Evolutionary conservation across 139 green algal genomes (phyloP).

Genomic region (Astrephomene gubernaculifera): DNA sequence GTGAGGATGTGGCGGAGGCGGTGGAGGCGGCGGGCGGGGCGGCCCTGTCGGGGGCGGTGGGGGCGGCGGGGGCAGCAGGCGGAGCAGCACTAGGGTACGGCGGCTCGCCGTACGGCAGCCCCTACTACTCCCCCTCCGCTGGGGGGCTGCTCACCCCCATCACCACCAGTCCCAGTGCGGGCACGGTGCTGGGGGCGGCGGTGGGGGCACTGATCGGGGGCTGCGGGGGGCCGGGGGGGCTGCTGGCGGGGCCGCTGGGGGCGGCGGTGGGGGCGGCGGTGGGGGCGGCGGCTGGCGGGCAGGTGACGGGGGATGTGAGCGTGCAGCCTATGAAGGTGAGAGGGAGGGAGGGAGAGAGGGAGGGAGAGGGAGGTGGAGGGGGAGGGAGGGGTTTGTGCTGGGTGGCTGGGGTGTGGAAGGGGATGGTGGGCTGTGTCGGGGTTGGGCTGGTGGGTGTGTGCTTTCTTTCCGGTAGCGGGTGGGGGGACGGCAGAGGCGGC

Average conservation of each 20-base stretch:
- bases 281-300: conserved; percentile 34
- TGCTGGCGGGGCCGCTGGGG: conserved; percentile 2
- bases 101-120: background rate
- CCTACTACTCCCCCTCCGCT: no score
- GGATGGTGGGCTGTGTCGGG: background rate
- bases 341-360: no score
- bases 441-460: background rate
- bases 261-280: conserved; percentile 31
- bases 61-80: background rate
- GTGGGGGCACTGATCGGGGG: conserved; percentile 41
- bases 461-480: background rate
- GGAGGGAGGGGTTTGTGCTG: no score
- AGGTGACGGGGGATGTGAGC: conserved; percentile 36
- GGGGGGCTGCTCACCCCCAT: conserved; percentile 24
- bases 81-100: background rate
- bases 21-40: conserved; percentile 21
- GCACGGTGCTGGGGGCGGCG: conserved; percentile 32
- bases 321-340: conserved; percentile 8
- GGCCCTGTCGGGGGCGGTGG: background rate
- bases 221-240: background rate
- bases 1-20: conserved; percentile 36
- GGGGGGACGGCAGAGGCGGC: background rate
- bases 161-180: conserved; percentile 20
- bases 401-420: background rate
- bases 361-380: background rate